phyloP scores from a whole-genome alignment of 768 basidiomycete species.

The Tricholoma terreum region DNA sequence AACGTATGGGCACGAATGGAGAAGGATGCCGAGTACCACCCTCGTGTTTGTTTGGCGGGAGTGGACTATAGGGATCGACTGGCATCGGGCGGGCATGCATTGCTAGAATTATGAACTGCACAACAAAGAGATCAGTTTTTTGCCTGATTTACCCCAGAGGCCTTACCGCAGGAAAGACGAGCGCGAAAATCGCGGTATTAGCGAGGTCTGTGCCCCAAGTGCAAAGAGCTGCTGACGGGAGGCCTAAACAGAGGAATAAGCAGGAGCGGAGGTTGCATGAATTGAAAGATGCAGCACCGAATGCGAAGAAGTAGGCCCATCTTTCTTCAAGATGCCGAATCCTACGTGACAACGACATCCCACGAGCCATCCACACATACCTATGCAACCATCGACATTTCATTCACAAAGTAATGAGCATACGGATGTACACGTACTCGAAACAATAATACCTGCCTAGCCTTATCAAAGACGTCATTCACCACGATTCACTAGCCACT shows the following conservation, averaged over 20 bases:
- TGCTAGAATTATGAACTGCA: constrained; percentile 83
- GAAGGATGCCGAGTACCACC: constrained; percentile 61
- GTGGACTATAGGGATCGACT: constrained; percentile 69
- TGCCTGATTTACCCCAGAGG: neutral
- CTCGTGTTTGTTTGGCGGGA: constrained; percentile 35
- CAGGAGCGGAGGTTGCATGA: neutral
- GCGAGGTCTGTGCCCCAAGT: constrained; percentile 71
- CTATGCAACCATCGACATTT: constrained; percentile 34
- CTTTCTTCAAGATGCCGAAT: constrained; percentile 80
- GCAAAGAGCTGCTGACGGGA: constrained; percentile 72
- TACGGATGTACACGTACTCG: constrained; percentile 49
- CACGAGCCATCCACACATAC: constrained; percentile 77
- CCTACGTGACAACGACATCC: constrained; percentile 62
- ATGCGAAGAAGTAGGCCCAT: constrained; percentile 87
- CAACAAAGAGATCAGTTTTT: neutral
- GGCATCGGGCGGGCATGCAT: constrained; percentile 76
- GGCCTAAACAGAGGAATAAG: constrained; percentile 36
- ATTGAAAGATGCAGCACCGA: constrained; percentile 45
- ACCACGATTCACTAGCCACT: constrained; percentile 31
- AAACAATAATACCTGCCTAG: constrained; percentile 79
- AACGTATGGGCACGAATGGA: constrained; percentile 74
- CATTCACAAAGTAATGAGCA: neutral
- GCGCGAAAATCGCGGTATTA: constrained; percentile 79
- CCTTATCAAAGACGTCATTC: neutral
- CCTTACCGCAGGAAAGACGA: constrained; percentile 75